phyloP scores from a whole-genome alignment of 805 yeast genomes.

The Ogataea methylovora region DNA sequence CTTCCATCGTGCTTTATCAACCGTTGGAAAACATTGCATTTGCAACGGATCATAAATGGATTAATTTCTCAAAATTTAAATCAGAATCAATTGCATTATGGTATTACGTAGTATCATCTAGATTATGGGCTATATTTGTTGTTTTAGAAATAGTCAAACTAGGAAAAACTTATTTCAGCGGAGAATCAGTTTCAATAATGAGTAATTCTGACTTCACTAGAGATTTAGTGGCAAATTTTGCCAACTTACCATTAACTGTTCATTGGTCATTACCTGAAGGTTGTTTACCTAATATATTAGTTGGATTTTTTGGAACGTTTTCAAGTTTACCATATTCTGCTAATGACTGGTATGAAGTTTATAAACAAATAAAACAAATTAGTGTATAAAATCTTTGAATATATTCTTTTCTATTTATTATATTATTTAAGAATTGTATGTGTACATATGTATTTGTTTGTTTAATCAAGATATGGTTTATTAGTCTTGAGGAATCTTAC shows the following conservation, averaged over 20 bases:
- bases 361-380: conserved; percentile 8
- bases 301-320: conserved; percentile 29
- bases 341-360: conserved; percentile 14
- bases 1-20: conserved; percentile 23
- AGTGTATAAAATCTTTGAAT: conserved; percentile 2
- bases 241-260: conserved; percentile 28
- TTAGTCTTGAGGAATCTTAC: conserved; percentile 19
- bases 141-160: conserved; percentile 22
- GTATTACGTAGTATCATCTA: conserved; percentile 24
- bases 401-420: not conserved
- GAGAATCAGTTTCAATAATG: conserved; percentile 3
- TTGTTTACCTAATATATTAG: conserved; percentile 21
- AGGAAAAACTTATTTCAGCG: conserved; percentile 2
- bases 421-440: not conserved
- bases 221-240: conserved; percentile 20
- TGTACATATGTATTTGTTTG: conserved; percentile 1
- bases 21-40: conserved; percentile 29
- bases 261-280: conserved; percentile 31
- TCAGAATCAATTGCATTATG: conserved; percentile 9
- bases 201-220: conserved; percentile 9
- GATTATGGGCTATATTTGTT: conserved; percentile 28
- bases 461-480: not conserved
- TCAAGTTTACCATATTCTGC: conserved; percentile 16
- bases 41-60: conserved; percentile 25
- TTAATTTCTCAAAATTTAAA: conserved; percentile 10